Conservation (phyloP, 202 grass and related monocot species). For the Bolboschoenoplectus hybrid region DNA sequence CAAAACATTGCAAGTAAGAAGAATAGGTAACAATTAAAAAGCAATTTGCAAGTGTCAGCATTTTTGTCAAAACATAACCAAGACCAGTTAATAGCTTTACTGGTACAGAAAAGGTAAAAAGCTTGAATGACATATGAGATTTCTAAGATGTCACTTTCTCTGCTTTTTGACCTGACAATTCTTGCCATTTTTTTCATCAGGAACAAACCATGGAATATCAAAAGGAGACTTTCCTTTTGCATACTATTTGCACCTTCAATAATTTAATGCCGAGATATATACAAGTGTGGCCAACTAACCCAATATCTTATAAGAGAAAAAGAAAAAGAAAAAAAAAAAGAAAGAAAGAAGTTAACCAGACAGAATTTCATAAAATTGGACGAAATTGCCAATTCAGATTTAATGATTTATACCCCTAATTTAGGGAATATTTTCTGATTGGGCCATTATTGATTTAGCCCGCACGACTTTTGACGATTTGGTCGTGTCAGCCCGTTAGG, state of each 20-base stretch:
- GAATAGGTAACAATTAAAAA: background rate
- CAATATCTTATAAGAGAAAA: background rate
- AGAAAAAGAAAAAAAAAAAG: background rate
- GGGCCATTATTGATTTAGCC: background rate
- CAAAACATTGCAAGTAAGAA: background rate
- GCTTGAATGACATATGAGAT: background rate
- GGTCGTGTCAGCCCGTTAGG: no score
- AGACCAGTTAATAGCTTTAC: background rate
- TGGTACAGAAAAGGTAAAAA: background rate
- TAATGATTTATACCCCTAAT: background rate
- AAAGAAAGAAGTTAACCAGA: background rate
- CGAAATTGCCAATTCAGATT: background rate
- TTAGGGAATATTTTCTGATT: background rate
- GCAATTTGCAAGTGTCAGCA: background rate
- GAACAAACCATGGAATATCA: slow-evolving; percentile 4
- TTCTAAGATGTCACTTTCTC: slow-evolving; percentile 22
- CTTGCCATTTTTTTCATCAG: slow-evolving; percentile 19
- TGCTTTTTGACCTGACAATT: background rate
- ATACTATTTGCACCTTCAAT: background rate
- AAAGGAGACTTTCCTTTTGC: slow-evolving; percentile 18
- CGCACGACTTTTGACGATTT: background rate
- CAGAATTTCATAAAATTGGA: background rate
- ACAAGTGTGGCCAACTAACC: background rate
- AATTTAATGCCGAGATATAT: background rate
- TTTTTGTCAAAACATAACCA: slow-evolving; percentile 4